Base-by-base conservation (phyloP, 495 filamentous ascomycete species). In the Trypethelium eluteriae region DNA sequence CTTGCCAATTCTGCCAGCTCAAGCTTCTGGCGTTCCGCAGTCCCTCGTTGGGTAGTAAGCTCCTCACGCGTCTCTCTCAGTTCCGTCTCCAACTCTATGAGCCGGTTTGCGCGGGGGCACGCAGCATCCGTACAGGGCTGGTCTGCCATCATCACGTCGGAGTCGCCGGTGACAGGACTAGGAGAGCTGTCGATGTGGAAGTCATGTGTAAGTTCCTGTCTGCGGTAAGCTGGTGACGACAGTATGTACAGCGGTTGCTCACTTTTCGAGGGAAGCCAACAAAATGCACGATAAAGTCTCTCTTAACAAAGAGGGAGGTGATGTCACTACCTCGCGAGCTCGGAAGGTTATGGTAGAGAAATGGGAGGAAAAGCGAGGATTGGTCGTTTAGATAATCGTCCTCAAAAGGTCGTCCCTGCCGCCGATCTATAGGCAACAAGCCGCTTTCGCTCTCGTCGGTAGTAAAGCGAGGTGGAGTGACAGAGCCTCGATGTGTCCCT, bases 271-370 rank as follows among this genome's bases (percentile, higher is more conserved):
- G 70, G 72, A 61, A 74, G 72, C 9, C 64, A 64, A 32, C 35
- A 34, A 32, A 74, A 71, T 46, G 41, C 6, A 14, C 5, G 5
- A 46, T 46, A 38, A 70, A 70, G 39, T 72, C 66, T 36, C 62
- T 39, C 49, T 74, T 74, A 0, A 72, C 64, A 7, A 68, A 64
- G 38, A 70, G 72, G 2, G 64, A 67, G 2, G 68, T 70, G 34
- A 72, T 46, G 41, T 46, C 41, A 14, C 14, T 46, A 5, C 41
- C 41, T 6, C 41, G 41, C 41, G 41, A 46, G 41, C 41, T 46
- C 6, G 41, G 41, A 46, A 46, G 41, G 14, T 46, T 14, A 46
- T 14, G 14, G 14, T 46, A 46, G 5, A 46, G 41, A 14, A 46
- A 46, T 6, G 41, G 41, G 5, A 46, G 41, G 41, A 46, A 46